Percentiles rank a stretch among this genome's conserved stretches.
phyloP scores from a whole-genome alignment of 345 rosid genomes.

The Gossypium thurberi region DNA sequence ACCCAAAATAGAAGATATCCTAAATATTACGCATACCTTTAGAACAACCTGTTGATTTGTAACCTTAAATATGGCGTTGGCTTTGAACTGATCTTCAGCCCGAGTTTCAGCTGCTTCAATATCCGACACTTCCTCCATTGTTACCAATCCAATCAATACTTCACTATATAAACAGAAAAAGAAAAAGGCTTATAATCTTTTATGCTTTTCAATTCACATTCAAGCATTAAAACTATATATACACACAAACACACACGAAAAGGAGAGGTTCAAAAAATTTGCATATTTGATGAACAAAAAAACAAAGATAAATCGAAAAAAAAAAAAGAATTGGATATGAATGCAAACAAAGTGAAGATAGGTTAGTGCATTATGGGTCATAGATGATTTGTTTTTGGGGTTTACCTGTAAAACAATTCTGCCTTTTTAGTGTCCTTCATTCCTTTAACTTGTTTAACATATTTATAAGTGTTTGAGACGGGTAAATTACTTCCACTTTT shows the following conservation, averaged over 20 bases:
- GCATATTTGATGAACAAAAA: neutral
- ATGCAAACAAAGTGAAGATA: neutral
- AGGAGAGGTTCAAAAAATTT: neutral
- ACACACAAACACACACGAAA: neutral
- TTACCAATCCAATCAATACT: neutral
- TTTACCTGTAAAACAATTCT: neutral
- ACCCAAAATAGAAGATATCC: neutral
- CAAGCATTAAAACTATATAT: neutral
- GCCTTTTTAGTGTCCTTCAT: neutral
- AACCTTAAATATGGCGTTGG: conserved; percentile 6
- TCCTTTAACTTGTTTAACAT: neutral
- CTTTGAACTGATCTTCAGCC: neutral
- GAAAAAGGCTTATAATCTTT: neutral
- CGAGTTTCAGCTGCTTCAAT: conserved; percentile 1
- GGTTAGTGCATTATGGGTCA: neutral
- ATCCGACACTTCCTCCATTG: conserved; percentile 3
- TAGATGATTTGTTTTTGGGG: neutral
- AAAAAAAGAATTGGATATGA: neutral
- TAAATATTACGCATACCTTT: conserved; percentile 1
- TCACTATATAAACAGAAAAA: neutral
- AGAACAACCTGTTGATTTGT: conserved; percentile 14
- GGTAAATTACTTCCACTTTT: neutral
- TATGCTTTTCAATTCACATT: neutral
- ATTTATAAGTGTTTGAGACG: neutral
- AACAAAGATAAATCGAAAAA: neutral